Conservation (phyloP, 2,329 filamentous ascomycete species). For the Rhinocladiella similis region DNA sequence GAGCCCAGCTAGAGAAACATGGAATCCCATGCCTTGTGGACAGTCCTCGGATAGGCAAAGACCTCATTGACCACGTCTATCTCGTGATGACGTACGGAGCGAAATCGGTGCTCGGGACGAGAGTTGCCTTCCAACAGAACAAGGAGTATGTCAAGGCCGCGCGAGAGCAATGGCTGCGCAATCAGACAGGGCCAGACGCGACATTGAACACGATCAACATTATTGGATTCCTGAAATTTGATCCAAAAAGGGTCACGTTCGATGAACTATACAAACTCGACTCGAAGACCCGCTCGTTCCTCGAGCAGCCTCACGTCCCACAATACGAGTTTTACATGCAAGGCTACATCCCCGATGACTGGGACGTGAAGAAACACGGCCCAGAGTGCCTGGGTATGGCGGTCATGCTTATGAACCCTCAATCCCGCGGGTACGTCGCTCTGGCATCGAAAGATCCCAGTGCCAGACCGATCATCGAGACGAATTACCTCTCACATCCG, state of each 20-base stretch:
- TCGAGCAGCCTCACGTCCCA: constrained; percentile 54
- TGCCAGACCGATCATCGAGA: constrained; percentile 53
- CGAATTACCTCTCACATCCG: constrained; percentile 53
- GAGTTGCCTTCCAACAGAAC: constrained; percentile 48
- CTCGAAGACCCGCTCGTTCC: constrained; percentile 41
- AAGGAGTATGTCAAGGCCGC: constrained; percentile 44
- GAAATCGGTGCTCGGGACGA: constrained; percentile 42
- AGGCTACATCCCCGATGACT: constrained; percentile 7
- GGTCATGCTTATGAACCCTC: constrained; percentile 54
- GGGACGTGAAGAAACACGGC: constrained; percentile 14
- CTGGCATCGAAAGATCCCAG: constrained; percentile 54
- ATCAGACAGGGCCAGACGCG: constrained; percentile 40
- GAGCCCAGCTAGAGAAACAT: constrained; percentile 40
- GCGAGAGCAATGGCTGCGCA: constrained; percentile 48
- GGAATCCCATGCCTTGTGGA: constrained; percentile 42
- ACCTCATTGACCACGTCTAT: constrained; percentile 45
- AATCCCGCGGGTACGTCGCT: constrained; percentile 53
- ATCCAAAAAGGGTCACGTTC: constrained; percentile 36
- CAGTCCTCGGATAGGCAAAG: constrained; percentile 44
- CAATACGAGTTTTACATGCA: constrained; percentile 53
- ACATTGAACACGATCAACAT: constrained; percentile 32
- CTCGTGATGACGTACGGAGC: constrained; percentile 38
- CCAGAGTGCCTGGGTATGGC: constrained; percentile 25
- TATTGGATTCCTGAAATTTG: constrained; percentile 45
- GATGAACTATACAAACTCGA: constrained; percentile 55